A percentile compares a stretch with the other conserved stretches of the same genome.
These are phyloP conservation scores for Echeveria elegans DNA, from an alignment of 164 flowering plant genomes.

Conservation along the genomic window DNA sequence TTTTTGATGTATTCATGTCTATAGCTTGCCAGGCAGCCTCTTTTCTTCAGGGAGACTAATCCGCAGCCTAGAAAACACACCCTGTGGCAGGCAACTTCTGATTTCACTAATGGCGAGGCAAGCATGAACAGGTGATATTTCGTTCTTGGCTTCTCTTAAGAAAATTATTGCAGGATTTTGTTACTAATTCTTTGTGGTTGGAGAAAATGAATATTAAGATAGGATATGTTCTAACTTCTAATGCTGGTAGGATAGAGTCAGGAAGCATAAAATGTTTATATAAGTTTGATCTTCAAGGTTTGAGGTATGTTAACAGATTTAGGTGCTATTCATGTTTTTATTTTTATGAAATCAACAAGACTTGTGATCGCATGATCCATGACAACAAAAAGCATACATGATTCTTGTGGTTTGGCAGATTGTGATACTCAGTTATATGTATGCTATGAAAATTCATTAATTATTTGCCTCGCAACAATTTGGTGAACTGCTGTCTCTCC, in stretches of 20 bases:
- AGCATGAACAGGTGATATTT: constrained; percentile 28
- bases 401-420: too few species aligned
- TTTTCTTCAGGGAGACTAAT: constrained; percentile 38
- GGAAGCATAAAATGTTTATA: neutral
- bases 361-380: too few species aligned
- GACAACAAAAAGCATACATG: too few species aligned
- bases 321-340: too few species aligned
- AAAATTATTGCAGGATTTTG: too few species aligned
- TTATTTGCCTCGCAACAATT: neutral
- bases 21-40: constrained; percentile 46
- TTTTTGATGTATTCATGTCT: constrained; percentile 7
- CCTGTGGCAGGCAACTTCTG: constrained; percentile 39
- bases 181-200: neutral
- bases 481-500: neutral
- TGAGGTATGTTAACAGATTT: too few species aligned
- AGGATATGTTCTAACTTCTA: too few species aligned
- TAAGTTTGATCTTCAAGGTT: neutral
- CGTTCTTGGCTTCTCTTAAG: neutral
- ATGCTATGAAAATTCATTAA: neutral
- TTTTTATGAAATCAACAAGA: too few species aligned
- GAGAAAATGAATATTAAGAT: neutral
- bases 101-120: constrained; percentile 63
- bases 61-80: constrained; percentile 69
- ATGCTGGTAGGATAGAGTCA: neutral
- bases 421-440: too few species aligned